Percentiles rank a stretch among this genome's conserved stretches.
Conservation (phyloP, 1,139 yeast genomes). For the Scheffersomyces segobiensis region DNA sequence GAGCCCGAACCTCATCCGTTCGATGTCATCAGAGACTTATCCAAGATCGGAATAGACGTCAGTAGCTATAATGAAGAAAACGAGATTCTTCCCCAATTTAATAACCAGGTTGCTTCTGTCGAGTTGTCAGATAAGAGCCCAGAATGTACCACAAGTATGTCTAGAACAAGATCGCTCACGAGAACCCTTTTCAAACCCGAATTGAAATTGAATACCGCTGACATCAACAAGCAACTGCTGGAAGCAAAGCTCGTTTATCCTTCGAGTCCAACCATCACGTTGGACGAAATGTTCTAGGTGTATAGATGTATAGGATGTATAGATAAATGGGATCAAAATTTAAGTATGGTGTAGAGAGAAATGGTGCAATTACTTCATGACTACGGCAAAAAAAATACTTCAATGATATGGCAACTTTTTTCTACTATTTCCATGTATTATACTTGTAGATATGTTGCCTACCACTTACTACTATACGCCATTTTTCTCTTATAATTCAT, state of each 20-base stretch:
- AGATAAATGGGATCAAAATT: not conserved
- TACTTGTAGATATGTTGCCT: not conserved
- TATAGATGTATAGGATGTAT: not conserved
- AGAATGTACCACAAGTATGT: conserved; percentile 3
- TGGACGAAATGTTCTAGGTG: conserved; percentile 29
- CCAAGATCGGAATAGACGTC: conserved; percentile 33
- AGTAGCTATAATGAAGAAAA: conserved; percentile 22
- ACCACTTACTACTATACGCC: not conserved
- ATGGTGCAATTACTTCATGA: not conserved
- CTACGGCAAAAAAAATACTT: not conserved
- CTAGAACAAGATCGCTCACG: conserved; percentile 29
- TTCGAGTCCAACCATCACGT: conserved; percentile 41
- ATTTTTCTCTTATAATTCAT: too few relatives aligned
- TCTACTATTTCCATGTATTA: too few relatives aligned
- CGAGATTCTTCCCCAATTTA: conserved; percentile 12
- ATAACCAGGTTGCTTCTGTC: not conserved
- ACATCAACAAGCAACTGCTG: conserved; percentile 1
- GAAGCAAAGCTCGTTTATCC: conserved; percentile 11
- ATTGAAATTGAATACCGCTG: conserved; percentile 21
- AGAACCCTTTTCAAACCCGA: conserved; percentile 40
- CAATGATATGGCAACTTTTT: too few relatives aligned
- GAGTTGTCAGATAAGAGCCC: conserved; percentile 17
- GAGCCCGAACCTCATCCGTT: conserved; percentile 45
- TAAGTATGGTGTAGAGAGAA: not conserved
- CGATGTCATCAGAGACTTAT: conserved; percentile 27